Evolutionary conservation across 2,329 filamentous ascomycete genomes (phyloP), one percentile per base, ranked within the genome.

Genomic region (Sporothrix inflata): DNA sequence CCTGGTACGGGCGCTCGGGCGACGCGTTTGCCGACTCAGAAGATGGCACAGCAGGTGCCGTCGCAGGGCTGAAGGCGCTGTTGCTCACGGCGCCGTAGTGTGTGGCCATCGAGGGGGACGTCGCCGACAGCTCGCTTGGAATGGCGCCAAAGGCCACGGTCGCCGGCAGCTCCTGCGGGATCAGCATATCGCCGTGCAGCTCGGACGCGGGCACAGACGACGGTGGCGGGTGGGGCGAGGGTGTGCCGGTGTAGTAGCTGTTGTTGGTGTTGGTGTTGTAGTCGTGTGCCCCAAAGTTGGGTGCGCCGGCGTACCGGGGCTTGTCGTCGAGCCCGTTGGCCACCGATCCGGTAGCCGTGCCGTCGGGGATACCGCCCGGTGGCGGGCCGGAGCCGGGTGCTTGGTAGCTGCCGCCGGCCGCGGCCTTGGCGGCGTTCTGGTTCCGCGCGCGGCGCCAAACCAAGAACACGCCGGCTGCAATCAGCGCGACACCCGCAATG

Each of bases 401-500:
- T 19, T 69, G 47, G 38, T 69, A 27, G 67, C 40, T 21, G n/a
- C 38, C 38, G 4, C 14, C 40, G 42, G 42, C 61, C 1, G 42
- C 65, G 14, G 65, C 65, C 12, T 24, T n/a, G 8, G 24, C 40
- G 4, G 69, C 27, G 24, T 71, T 61, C 51, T 69, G 38, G 16
- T 69, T 67, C 42, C 51, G 45, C 6, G 49, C 34, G 30, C 69
- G 73, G 21, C 70, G 65, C 72, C 73, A 66, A 42, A 73, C 24
- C 12, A 73, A 47, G 38, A 74, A 73, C 3, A 60, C 14, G n/a
- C 53, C 69, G 4, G 55, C 51, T 7, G n/a, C 71, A 5, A 72
- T 27, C n/a, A 74, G 45, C 42, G 67, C 74, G 5, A 74, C 38
- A 27, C 47, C 69, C 6, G 57, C 72, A 6, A 74, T 30, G 3